Evolutionary conservation across 768 basidiomycete genomes (phyloP).

Genomic region (Lactarius vividus): DNA sequence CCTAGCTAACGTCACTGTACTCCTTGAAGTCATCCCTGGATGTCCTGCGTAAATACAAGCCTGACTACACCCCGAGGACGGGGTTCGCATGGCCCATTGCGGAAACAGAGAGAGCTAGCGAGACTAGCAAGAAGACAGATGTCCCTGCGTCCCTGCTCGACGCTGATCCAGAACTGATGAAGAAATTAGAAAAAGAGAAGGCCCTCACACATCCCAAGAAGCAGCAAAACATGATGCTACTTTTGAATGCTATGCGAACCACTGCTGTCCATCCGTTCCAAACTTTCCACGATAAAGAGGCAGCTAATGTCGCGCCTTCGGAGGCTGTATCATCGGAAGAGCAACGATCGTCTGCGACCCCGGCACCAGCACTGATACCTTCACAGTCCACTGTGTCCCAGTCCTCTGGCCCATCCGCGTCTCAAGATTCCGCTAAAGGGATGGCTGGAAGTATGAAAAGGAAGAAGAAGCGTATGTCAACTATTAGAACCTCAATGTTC

Average conservation of each 20-base stretch:
- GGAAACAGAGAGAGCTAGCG: slow-evolving; percentile 43
- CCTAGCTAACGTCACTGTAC: slow-evolving; percentile 64
- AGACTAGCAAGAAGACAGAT: slow-evolving; percentile 41
- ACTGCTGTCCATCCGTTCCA: slow-evolving; percentile 68
- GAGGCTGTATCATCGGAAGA: slow-evolving; percentile 9
- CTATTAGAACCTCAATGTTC: not conserved
- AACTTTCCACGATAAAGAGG: slow-evolving; percentile 41
- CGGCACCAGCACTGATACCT: slow-evolving; percentile 33
- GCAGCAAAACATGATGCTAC: slow-evolving; percentile 64
- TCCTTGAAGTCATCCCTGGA: slow-evolving; percentile 76
- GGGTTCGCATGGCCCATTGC: slow-evolving; percentile 85
- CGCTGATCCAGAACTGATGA: slow-evolving; percentile 17
- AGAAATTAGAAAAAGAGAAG: slow-evolving; percentile 21
- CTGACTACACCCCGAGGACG: slow-evolving; percentile 79
- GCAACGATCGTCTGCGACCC: slow-evolving; percentile 35
- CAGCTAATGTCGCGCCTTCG: slow-evolving; percentile 32
- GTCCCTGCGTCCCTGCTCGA: slow-evolving; percentile 22
- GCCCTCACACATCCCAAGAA: slow-evolving; percentile 40
- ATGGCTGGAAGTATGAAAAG: slow-evolving; percentile 58
- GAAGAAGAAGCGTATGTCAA: slow-evolving; percentile 68
- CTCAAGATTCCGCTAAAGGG: slow-evolving; percentile 49
- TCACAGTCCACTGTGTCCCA: slow-evolving; percentile 36
- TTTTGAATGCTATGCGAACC: slow-evolving; percentile 76
- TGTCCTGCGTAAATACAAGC: slow-evolving; percentile 66
- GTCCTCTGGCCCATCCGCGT: slow-evolving; percentile 37